A percentile compares a stretch with the other conserved stretches of the same genome.
phyloP scores from a whole-genome alignment of 192 early-diverging fungal species.

The Ambispora gerdemannii region DNA sequence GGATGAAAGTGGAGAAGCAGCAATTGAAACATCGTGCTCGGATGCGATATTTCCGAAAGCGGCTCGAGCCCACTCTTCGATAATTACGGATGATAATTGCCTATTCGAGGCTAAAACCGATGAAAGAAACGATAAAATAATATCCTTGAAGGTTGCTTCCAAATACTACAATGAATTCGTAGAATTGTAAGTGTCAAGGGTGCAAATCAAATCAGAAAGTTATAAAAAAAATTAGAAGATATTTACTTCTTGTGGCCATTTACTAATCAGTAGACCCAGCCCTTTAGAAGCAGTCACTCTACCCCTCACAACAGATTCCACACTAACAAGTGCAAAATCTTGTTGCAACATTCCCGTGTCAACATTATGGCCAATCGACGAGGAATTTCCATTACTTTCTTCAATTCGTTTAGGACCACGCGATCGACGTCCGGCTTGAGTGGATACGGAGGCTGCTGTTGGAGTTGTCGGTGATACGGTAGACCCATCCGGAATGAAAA shows the following conservation, averaged over 20 bases:
- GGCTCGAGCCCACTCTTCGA: conserved; percentile 78
- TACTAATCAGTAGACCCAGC: conserved; percentile 69
- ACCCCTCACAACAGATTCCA: conserved; percentile 75
- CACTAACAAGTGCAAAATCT: conserved; percentile 79
- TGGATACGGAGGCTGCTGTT: background rate
- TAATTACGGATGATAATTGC: conserved; percentile 67
- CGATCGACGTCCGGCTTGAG: conserved; percentile 3
- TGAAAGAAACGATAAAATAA: conserved; percentile 60
- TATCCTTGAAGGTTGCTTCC: conserved; percentile 46
- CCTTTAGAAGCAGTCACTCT: conserved; percentile 74
- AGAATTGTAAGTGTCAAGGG: no score
- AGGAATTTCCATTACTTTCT: background rate
- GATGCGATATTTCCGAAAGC: conserved; percentile 37
- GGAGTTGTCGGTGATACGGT: conserved; percentile 14
- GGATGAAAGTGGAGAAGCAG: conserved; percentile 48
- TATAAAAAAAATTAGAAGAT: background rate
- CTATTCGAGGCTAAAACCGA: conserved; percentile 77
- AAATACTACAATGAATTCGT: conserved; percentile 34
- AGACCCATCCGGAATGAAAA: conserved; percentile 37
- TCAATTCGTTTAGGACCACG: conserved; percentile 20
- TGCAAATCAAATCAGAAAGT: background rate
- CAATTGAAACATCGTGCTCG: conserved; percentile 35
- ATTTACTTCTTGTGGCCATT: conserved; percentile 47
- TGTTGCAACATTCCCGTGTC: conserved; percentile 90
- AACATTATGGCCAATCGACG: conserved; percentile 57